These are phyloP conservation scores for Dichotomopilus funicola DNA, from an alignment of 2,329 filamentous ascomycete genomes.

Conservation along the genomic window DNA sequence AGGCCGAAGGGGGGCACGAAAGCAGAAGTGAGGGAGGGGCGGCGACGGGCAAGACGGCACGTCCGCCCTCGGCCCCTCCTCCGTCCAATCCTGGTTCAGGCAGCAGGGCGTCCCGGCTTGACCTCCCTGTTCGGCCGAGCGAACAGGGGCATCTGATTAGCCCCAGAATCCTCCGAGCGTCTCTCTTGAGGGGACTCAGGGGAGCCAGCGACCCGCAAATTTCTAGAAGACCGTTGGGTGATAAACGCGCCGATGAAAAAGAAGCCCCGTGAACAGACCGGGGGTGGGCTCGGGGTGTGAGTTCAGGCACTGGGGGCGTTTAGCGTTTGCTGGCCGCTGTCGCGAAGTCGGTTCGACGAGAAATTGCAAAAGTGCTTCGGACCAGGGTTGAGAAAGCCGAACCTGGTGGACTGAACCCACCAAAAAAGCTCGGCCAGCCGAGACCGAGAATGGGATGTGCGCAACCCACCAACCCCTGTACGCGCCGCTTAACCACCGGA, in stretches of 20 bases:
- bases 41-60: slow-evolving; percentile 15
- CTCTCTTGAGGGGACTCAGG: slow-evolving; percentile 29
- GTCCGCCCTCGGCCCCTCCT: slow-evolving; percentile 18
- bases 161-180: slow-evolving; percentile 41
- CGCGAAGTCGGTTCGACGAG: slow-evolving; percentile 38
- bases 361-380: slow-evolving; percentile 31
- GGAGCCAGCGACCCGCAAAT: slow-evolving; percentile 36
- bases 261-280: slow-evolving; percentile 29
- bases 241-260: slow-evolving; percentile 33
- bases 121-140: slow-evolving; percentile 29
- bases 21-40: slow-evolving; percentile 6
- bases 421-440: slow-evolving; percentile 34
- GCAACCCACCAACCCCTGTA: slow-evolving; percentile 1
- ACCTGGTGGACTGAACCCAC: slow-evolving; percentile 24
- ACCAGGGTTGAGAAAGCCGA: slow-evolving; percentile 26
- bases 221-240: slow-evolving; percentile 42
- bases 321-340: no score
- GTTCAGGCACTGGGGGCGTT: no score
- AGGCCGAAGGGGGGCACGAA: not conserved
- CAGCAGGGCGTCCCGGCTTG: slow-evolving; percentile 16
- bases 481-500: slow-evolving; percentile 2
- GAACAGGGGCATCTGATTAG: slow-evolving; percentile 37
- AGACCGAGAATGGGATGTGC: slow-evolving; percentile 12
- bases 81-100: slow-evolving; percentile 24
- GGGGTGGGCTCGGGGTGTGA: no score